Evolutionary conservation across 148 eudicot species (phyloP), one percentile per base, ranked within the genome.

Genomic region (Drosera capensis): DNA sequence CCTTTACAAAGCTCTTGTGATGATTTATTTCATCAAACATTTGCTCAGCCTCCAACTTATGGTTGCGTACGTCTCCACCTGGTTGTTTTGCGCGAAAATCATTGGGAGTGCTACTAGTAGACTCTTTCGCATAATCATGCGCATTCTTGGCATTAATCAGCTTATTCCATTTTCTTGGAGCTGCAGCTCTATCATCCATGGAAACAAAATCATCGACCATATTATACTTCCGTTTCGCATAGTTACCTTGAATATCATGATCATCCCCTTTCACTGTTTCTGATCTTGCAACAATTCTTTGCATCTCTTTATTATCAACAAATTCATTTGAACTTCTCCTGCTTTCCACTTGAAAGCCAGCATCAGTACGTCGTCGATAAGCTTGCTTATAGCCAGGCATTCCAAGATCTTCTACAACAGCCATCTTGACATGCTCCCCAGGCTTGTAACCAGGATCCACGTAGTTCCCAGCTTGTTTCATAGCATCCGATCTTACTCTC

Each of bases 281-380:
- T 29, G 22, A 30, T 45, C 57, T 49, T 24, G 5, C 55, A 41
- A 41, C 40, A 49, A 2, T 28, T 51, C 54, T 50, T 17, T 51
- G 41, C 46, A 46, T 41, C 28, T 51, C 59, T n/a, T 34, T 14
- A 25, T 63, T 59, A 46, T 51, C 52, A 24, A 36, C 23, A 13
- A 49, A 31, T 47, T 52, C 57, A 8, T 61, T 54, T 17, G 59
- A 49, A 40, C 26, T 59, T 38, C 56, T 65, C 37, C 41, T 40
- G 36, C 55, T 69, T 44, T 66, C 68, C 24, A 51, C 46, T 8
- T 45, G 56, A 55, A 53, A 43, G 28, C 44, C 54, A 22, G 62
- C 36, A 29, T 36, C 40, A 25, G 44, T 62, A 62, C 58, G 57
- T 40, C 71, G 51, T 42, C 52, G 54, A 50, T 53, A 48, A 45